Evolutionary conservation across 257 asterid genomes (phyloP).

Genomic region (Solanum bulbocastanum): DNA sequence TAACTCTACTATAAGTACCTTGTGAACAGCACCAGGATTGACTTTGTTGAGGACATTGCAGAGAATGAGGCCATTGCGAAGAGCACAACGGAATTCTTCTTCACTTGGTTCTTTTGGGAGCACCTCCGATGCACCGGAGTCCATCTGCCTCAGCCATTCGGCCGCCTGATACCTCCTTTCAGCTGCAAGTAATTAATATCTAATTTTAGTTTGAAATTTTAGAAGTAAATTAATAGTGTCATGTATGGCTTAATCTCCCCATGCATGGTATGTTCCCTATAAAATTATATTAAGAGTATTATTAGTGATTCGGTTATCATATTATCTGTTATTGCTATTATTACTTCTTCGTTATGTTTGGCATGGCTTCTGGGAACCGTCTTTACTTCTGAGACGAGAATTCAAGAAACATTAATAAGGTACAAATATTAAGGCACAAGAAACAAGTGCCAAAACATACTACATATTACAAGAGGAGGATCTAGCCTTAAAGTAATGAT

Average conservation of each 20-base stretch:
- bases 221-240: neutral
- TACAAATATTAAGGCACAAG: neutral
- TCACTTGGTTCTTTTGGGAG: slow-evolving; percentile 65
- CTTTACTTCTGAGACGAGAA: neutral
- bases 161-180: slow-evolving; percentile 72
- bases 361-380: neutral
- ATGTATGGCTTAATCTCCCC: neutral
- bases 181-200: slow-evolving; percentile 27
- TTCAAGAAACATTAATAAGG: neutral
- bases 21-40: slow-evolving; percentile 83
- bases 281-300: neutral
- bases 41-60: slow-evolving; percentile 97
- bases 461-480: accelerated
- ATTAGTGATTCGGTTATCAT: neutral
- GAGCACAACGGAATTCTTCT: slow-evolving; percentile 62
- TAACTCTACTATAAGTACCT: slow-evolving; percentile 23
- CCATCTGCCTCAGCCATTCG: slow-evolving; percentile 86
- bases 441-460: neutral
- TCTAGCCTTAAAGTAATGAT: neutral
- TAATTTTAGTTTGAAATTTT: neutral
- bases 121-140: slow-evolving; percentile 55
- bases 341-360: neutral
- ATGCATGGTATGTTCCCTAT: neutral
- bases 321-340: neutral
- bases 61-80: slow-evolving; percentile 91